Evolutionary conservation across 805 yeast species (phyloP), one percentile per base, ranked within the genome.

Genomic region (Metschnikowia vanudenii): DNA sequence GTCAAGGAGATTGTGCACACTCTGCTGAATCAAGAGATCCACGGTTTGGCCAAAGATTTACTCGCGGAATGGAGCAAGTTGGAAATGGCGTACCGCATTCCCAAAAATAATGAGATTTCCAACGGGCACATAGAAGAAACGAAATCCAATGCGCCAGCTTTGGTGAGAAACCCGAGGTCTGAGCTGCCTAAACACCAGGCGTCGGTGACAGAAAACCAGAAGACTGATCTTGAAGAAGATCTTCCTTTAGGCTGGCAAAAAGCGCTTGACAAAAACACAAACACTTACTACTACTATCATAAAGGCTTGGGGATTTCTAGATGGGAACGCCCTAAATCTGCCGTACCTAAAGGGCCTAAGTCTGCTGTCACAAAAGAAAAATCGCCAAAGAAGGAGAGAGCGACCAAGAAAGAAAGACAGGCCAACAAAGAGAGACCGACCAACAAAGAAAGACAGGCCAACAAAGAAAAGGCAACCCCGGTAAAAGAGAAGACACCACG

Each of bases 21-120:
- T 8, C 56, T 63, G 32, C 30, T 39, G 10, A 62, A 61, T 47
- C 57, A 54, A 2, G 63, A 63, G 10, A 58, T 75, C 29, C 58
- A 63, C 52, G 46, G 45, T 1, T 64, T 74, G 43, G 74, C 84
- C 3, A 48, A 62, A 2, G 62, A 63, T 5, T 65, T 92, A 32
- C 57, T 88, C 22, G 69, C 74, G 0, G 83, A 74, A 46, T 92
- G 97, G 97, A 71, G 82, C 37, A 69, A 69, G 20, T 76, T 88
- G 49, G 84, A 85, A 60, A 81, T 88, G 78, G 91, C 90, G n/a
- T 87, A 84, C 60, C 78, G 94, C 37, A 91, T 92, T 42, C 91
- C 95, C 1, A 84, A 91, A 56, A 75, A 74, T 33, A 66, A 29
- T 24, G 51, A 44, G 9, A 37, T 43, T 18, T 31, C 43, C 2